Conservation (phyloP, 768 basidiomycete genomes). For the Fibroporia radiculosa region DNA sequence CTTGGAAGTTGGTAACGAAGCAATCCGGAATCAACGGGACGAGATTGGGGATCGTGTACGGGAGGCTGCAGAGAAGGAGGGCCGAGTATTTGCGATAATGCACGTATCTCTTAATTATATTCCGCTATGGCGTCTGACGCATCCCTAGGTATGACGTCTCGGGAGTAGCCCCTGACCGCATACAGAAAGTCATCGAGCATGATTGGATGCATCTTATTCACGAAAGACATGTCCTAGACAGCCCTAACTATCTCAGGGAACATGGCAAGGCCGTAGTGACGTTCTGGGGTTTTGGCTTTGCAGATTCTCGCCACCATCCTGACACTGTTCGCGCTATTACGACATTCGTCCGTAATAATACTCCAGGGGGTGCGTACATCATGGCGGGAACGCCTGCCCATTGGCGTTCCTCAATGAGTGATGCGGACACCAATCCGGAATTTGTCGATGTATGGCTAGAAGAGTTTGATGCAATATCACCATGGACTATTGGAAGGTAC, state of each 20-base stretch:
- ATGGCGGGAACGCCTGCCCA: constrained; percentile 63
- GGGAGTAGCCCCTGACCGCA: constrained; percentile 62
- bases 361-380: constrained; percentile 70
- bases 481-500: constrained; percentile 78
- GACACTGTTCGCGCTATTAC: constrained; percentile 47
- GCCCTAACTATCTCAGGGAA: constrained; percentile 67
- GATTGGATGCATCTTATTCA: constrained; percentile 72
- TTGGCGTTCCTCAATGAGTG: constrained; percentile 66
- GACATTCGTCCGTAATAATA: constrained; percentile 48
- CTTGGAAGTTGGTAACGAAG: constrained; percentile 42
- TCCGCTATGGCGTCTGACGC: background rate
- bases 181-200: constrained; percentile 56
- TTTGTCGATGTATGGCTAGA: constrained; percentile 66
- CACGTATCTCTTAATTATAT: constrained; percentile 27
- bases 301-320: constrained; percentile 53
- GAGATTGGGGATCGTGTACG: constrained; percentile 65
- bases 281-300: constrained; percentile 76
- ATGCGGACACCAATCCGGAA: constrained; percentile 60
- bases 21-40: constrained; percentile 56
- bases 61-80: constrained; percentile 74
- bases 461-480: constrained; percentile 74
- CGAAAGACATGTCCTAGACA: constrained; percentile 54
- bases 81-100: constrained; percentile 82
- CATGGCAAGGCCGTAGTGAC: constrained; percentile 63
- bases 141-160: constrained; percentile 71